phyloP scores from a whole-genome alignment of 768 basidiomycete species.

The Suillus lakei region DNA sequence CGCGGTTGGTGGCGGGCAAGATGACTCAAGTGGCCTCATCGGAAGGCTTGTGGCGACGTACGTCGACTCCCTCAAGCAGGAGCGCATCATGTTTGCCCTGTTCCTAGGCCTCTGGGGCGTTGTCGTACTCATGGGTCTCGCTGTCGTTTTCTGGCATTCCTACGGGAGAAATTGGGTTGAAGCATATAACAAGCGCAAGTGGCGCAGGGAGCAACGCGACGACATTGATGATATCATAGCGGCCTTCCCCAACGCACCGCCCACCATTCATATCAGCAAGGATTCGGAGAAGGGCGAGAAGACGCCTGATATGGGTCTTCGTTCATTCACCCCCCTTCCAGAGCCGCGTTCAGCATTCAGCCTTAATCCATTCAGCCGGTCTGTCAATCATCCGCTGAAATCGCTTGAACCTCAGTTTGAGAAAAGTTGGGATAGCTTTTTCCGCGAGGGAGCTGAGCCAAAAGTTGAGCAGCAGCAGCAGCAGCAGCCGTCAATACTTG shows the following conservation, averaged over 20 bases:
- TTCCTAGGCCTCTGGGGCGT: slow-evolving; percentile 85
- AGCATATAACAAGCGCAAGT: slow-evolving; percentile 51
- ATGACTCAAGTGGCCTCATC: slow-evolving; percentile 64
- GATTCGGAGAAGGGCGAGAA: slow-evolving; percentile 30
- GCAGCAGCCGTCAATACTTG: slow-evolving; percentile 29
- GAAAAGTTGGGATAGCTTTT: slow-evolving; percentile 52
- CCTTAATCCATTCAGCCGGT: slow-evolving; percentile 42
- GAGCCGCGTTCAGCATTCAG: slow-evolving; percentile 35
- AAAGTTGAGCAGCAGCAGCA: slow-evolving; percentile 13
- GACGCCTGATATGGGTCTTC: slow-evolving; percentile 33
- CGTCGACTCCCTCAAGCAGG: slow-evolving; percentile 71
- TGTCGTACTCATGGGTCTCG: slow-evolving; percentile 81
- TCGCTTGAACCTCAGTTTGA: slow-evolving; percentile 37
- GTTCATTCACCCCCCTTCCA: slow-evolving; percentile 59
- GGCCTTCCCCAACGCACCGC: slow-evolving; percentile 23
- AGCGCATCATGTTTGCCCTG: slow-evolving; percentile 81
- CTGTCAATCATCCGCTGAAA: slow-evolving; percentile 34
- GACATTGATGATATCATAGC: slow-evolving; percentile 49
- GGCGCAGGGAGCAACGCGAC: slow-evolving; percentile 54
- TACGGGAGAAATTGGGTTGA: slow-evolving; percentile 56
- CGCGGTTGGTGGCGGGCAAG: slow-evolving; percentile 66
- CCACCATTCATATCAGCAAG: slow-evolving; percentile 19
- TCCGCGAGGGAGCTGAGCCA: slow-evolving; percentile 31
- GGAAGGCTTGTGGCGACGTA: slow-evolving; percentile 77
- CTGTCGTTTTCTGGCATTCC: slow-evolving; percentile 74